phyloP scores from a whole-genome alignment of 768 basidiomycete species.

The Galerina sulciceps region DNA sequence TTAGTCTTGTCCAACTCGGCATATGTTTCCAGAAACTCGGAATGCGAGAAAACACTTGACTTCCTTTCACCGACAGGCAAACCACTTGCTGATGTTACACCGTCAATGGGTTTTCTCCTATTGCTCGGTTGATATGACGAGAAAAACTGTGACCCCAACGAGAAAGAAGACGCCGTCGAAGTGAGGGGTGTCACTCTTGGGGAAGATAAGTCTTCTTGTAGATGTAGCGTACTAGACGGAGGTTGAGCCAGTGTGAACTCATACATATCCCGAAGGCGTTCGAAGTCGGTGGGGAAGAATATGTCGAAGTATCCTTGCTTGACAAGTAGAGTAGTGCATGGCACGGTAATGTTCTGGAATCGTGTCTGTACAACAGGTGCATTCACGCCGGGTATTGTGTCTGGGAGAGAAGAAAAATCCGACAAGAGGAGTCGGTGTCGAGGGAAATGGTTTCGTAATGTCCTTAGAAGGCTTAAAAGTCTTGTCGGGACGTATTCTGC shows the following conservation, averaged over 20 bases:
- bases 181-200: constrained; percentile 57
- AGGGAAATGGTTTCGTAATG: constrained; percentile 84
- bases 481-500: constrained; percentile 96
- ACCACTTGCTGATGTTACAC: constrained; percentile 75
- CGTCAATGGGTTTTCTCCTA: constrained; percentile 68
- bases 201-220: constrained; percentile 31
- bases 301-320: constrained; percentile 98
- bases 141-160: constrained; percentile 70
- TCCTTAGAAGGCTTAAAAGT: constrained; percentile 80
- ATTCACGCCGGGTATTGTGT: constrained; percentile 74
- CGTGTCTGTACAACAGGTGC: constrained; percentile 97
- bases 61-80: constrained; percentile 81
- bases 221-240: constrained; percentile 19
- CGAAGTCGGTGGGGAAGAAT: constrained; percentile 95
- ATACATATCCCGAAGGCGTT: constrained; percentile 86
- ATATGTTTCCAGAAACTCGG: constrained; percentile 88
- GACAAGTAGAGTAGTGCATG: constrained; percentile 89
- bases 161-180: constrained; percentile 50
- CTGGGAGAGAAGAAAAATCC: constrained; percentile 89
- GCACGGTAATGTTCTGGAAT: constrained; percentile 81
- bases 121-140: constrained; percentile 62
- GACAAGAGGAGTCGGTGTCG: constrained; percentile 92
- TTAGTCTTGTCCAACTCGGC: constrained; percentile 74
- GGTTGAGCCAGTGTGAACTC: constrained; percentile 77
- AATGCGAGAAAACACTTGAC: constrained; percentile 84